Percentiles rank a stretch among this genome's conserved stretches.
phyloP scores from a whole-genome alignment of 345 rosid species.

The Populus deltoides region DNA sequence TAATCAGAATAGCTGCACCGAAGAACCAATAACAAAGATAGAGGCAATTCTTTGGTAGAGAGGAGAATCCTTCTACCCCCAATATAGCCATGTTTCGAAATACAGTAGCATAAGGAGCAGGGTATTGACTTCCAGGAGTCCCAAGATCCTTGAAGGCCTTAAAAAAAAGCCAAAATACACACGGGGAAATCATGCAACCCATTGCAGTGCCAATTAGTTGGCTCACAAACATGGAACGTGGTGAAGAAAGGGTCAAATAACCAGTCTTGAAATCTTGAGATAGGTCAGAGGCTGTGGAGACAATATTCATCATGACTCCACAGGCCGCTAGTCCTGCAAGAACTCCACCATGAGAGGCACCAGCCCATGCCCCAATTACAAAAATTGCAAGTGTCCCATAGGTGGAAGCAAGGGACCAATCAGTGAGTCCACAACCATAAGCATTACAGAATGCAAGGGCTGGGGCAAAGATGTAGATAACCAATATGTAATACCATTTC shows the following conservation, averaged over 20 bases:
- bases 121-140: not conserved
- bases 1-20: conserved; percentile 24
- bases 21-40: conserved; percentile 43
- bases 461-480: conserved; percentile 11
- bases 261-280: conserved; percentile 36
- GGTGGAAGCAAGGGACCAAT: conserved; percentile 20
- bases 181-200: conserved; percentile 28
- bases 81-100: not conserved
- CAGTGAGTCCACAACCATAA: conserved; percentile 33
- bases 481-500: conserved; percentile 33
- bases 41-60: not conserved
- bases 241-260: conserved; percentile 30
- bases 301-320: conserved; percentile 34
- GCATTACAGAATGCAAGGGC: conserved; percentile 30
- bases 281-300: conserved; percentile 28
- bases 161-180: conserved; percentile 32
- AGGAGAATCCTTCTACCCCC: not conserved
- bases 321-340: conserved; percentile 28
- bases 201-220: conserved; percentile 32
- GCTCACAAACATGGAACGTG: conserved; percentile 32
- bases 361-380: conserved; percentile 28
- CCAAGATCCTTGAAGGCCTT: conserved; percentile 19
- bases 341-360: conserved; percentile 20
- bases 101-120: not conserved
- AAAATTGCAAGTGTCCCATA: conserved; percentile 29